Evolutionary conservation across 192 early-diverging fungal genomes (phyloP).

Genomic region (Diversispora eburnea): DNA sequence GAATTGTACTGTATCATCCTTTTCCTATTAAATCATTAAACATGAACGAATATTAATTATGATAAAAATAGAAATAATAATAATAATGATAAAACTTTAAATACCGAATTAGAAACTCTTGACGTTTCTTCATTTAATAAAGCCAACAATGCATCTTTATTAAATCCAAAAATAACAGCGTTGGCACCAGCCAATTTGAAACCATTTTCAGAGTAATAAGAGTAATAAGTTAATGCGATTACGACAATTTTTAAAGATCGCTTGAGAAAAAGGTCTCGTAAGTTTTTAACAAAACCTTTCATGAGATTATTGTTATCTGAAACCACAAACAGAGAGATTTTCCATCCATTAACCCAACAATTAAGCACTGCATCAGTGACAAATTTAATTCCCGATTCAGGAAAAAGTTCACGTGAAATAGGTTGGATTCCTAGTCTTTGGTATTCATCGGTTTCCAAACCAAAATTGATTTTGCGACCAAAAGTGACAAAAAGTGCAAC

Average conservation of each 20-base stretch:
- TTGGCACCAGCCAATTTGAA: too few species aligned
- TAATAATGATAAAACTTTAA: too few species aligned
- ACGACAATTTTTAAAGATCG: neutral
- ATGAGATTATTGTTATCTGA: neutral
- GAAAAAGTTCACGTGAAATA: neutral
- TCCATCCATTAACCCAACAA: slow-evolving; percentile 13
- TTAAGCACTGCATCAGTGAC: neutral
- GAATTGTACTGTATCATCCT: slow-evolving; percentile 31
- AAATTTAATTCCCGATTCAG: neutral
- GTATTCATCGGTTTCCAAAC: neutral
- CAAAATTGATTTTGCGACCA: too few species aligned
- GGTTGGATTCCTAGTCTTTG: neutral
- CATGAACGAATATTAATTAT: too few species aligned
- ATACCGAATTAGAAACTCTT: too few species aligned
- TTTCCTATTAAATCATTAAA: neutral
- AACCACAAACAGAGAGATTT: neutral
- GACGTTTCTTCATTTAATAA: too few species aligned
- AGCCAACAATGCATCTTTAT: too few species aligned
- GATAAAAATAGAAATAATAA: too few species aligned
- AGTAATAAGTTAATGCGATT: neutral
- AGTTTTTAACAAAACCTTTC: neutral
- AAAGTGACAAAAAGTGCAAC: too few species aligned
- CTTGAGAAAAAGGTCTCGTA: neutral
- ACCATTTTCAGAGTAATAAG: too few species aligned
- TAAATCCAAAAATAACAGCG: too few species aligned